Evolutionary conservation across 441 rosid species (phyloP).

Genomic region (Eruca vesicaria): DNA sequence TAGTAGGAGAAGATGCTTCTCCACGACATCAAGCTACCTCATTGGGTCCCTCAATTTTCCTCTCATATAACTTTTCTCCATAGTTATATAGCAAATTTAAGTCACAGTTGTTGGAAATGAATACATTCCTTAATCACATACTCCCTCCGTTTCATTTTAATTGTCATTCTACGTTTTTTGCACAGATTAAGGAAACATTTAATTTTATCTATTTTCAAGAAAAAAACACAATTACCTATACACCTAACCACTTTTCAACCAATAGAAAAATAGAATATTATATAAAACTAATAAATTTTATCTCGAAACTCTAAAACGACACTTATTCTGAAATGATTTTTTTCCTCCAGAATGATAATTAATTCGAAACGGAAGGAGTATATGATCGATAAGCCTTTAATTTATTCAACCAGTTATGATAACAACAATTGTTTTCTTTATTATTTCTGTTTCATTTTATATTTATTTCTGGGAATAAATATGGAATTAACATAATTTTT

Average conservation of each 20-base stretch:
- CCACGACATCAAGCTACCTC: slow-evolving; percentile 38
- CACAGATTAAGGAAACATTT: too few species aligned
- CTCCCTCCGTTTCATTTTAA: too few species aligned
- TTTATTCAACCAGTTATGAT: neutral
- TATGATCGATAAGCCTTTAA: neutral
- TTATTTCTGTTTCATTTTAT: neutral
- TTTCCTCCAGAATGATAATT: too few species aligned
- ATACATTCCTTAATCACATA: neutral
- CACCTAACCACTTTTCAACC: too few species aligned
- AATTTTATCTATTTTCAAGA: too few species aligned
- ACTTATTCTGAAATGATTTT: too few species aligned
- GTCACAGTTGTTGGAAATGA: neutral
- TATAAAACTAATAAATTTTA: too few species aligned
- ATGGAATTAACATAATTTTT: neutral
- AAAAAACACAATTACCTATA: too few species aligned
- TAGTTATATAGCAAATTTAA: slow-evolving; percentile 2
- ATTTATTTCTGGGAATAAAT: neutral
- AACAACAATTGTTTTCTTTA: neutral
- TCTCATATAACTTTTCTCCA: slow-evolving; percentile 5
- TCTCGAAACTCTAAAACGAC: too few species aligned
- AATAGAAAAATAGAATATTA: too few species aligned
- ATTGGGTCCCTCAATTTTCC: slow-evolving; percentile 20
- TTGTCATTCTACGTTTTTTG: too few species aligned
- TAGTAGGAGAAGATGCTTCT: slow-evolving; percentile 39
- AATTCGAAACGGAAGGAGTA: too few species aligned